Evolutionary conservation across 345 rosid species (phyloP).

Genomic region (Nasturtium officinale): DNA sequence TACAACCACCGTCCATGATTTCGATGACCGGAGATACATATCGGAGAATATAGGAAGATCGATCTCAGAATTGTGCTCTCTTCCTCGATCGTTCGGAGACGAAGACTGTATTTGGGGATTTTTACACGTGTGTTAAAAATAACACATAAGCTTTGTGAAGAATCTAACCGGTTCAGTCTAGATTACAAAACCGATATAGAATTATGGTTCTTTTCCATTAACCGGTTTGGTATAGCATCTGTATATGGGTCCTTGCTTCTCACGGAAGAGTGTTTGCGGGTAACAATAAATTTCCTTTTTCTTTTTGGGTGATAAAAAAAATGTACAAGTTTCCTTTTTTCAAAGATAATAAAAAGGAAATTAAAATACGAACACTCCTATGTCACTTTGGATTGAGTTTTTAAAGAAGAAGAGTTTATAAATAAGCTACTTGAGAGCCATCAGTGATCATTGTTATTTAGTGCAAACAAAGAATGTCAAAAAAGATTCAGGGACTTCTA

Average conservation of each 20-base stretch:
- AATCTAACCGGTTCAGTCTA: not conserved
- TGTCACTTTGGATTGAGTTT: not conserved
- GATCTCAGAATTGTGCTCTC: not conserved
- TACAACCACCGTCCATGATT: slow-evolving; percentile 30
- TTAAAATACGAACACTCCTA: not conserved
- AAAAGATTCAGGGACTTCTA: slow-evolving; percentile 3
- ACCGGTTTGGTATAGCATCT: slow-evolving; percentile 24
- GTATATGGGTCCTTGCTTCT: not conserved
- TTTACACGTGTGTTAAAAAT: slow-evolving; percentile 10
- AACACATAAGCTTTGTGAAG: not conserved
- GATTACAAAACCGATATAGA: not conserved
- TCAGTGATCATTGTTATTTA: not conserved
- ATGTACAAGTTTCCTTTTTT: not conserved
- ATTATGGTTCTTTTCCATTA: not conserved
- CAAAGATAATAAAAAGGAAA: not conserved
- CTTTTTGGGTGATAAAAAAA: not conserved
- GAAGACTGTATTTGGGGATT: not conserved
- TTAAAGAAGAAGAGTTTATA: not conserved
- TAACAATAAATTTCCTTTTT: not conserved
- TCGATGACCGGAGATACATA: slow-evolving; percentile 36
- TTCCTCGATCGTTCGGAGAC: slow-evolving; percentile 2
- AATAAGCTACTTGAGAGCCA: not conserved
- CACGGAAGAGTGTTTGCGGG: not conserved
- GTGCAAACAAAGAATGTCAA: not conserved
- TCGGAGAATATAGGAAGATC: not conserved